Evolutionary conservation across 164 flowering plant species (phyloP).

Genomic region (Magnolia changhungtana): DNA sequence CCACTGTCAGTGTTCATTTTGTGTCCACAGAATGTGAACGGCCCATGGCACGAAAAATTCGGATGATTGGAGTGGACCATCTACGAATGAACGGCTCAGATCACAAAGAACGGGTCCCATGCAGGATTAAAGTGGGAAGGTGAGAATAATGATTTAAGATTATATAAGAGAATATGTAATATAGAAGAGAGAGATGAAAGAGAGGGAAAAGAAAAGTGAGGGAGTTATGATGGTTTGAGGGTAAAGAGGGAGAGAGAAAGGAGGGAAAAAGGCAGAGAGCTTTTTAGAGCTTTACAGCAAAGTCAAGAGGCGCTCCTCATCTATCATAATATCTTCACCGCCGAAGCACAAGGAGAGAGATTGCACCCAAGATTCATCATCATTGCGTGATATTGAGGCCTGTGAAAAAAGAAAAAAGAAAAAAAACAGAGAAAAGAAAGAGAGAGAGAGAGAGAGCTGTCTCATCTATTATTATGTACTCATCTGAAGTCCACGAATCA

Average conservation of each 20-base stretch:
- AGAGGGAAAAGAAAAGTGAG: not conserved
- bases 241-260: conserved; percentile 18
- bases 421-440: not conserved
- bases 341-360: conserved; percentile 38
- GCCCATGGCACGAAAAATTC: no score
- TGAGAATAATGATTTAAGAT: no score
- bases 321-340: conserved; percentile 51
- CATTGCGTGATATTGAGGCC: conserved; percentile 45
- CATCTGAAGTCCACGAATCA: conserved; percentile 28
- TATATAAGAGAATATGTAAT: no score
- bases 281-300: conserved; percentile 27
- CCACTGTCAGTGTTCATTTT: no score
- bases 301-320: conserved; percentile 49
- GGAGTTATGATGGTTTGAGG: conserved; percentile 23
- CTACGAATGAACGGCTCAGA: no score
- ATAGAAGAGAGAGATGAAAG: not conserved
- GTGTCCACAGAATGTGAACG: no score
- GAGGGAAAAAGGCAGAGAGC: conserved; percentile 40
- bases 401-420: conserved; percentile 18
- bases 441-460: conserved; percentile 12
- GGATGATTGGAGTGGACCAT: no score
- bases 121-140: no score
- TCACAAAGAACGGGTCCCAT: no score
- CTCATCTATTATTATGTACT: conserved; percentile 41
- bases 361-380: conserved; percentile 72